Percentiles rank a stretch among this genome's conserved stretches.
These are phyloP conservation scores for Lotus japonicus DNA, from an alignment of 306 rosid genomes.

Conservation along the genomic window DNA sequence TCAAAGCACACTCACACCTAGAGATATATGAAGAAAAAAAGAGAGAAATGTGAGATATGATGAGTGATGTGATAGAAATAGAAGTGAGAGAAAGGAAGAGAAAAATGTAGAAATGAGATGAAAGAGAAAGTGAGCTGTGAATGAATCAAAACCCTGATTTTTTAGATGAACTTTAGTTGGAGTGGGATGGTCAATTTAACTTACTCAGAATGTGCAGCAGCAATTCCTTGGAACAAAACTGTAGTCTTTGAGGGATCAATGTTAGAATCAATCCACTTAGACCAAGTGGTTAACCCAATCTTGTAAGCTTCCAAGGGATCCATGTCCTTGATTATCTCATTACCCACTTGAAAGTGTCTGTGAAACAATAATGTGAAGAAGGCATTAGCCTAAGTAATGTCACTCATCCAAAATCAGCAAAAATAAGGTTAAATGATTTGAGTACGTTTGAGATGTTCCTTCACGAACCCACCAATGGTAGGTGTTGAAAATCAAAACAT, in stretches of 20 bases:
- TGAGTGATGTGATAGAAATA: too few relatives aligned
- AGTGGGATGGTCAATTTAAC: neutral
- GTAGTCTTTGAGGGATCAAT: conserved; percentile 50
- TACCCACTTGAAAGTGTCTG: conserved; percentile 57
- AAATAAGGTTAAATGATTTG: neutral
- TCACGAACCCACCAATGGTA: conserved; percentile 76
- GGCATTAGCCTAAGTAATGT: neutral
- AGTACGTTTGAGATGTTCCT: conserved; percentile 33
- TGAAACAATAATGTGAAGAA: neutral
- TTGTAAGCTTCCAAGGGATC: conserved; percentile 58
- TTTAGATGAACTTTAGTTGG: too few relatives aligned
- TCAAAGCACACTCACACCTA: too few relatives aligned
- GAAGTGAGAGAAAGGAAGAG: too few relatives aligned
- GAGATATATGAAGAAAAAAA: too few relatives aligned
- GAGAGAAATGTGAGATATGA: too few relatives aligned
- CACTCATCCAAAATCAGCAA: neutral
- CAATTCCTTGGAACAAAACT: conserved; percentile 73
- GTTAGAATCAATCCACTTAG: conserved; percentile 56
- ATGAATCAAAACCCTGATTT: too few relatives aligned
- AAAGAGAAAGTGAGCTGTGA: too few relatives aligned
- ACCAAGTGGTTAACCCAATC: conserved; percentile 68
- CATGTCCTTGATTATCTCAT: conserved; percentile 40
- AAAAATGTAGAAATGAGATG: too few relatives aligned
- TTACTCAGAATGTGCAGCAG: conserved; percentile 58
- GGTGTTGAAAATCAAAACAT: conserved; percentile 64